Conservation (phyloP, 805 yeast species). For the Torulaspora quercuum region DNA sequence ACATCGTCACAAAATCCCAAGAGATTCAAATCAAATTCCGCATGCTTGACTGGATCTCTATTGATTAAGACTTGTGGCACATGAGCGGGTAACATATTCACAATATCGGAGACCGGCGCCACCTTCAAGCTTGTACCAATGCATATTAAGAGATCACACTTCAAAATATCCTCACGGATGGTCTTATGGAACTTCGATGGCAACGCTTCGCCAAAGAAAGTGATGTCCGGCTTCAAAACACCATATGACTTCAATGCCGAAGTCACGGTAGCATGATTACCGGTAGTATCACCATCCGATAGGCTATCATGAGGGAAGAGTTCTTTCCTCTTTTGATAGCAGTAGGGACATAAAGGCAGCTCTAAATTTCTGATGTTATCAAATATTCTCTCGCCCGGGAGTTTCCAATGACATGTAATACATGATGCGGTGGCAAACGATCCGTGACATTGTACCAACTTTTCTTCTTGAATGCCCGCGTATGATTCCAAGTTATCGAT, state of each 20-base stretch:
- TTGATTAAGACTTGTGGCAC: constrained; percentile 82
- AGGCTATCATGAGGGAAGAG: constrained; percentile 26
- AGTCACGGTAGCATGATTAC: constrained; percentile 5
- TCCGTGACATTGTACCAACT: constrained; percentile 86
- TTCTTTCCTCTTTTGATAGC: constrained; percentile 46
- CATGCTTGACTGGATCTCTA: constrained; percentile 68
- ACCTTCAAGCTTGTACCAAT: constrained; percentile 91
- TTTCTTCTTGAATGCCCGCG: constrained; percentile 66
- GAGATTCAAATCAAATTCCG: constrained; percentile 72
- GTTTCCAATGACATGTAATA: constrained; percentile 63
- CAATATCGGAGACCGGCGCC: constrained; percentile 86
- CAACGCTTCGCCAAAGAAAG: constrained; percentile 83
- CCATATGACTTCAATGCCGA: constrained; percentile 54
- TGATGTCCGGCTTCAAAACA: constrained; percentile 87
- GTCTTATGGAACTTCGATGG: constrained; percentile 65
- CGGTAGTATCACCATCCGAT: constrained; percentile 13
- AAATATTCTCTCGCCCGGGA: constrained; percentile 63
- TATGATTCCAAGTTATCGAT: constrained; percentile 83
- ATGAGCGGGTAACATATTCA: constrained; percentile 64
- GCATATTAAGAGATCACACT: constrained; percentile 77
- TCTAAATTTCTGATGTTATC: constrained; percentile 54
- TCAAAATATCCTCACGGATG: constrained; percentile 54
- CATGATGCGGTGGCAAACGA: constrained; percentile 88
- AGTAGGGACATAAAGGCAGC: constrained; percentile 70
- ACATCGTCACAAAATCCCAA: constrained; percentile 83